phyloP scores from a whole-genome alignment of 2,329 filamentous ascomycete genomes.

The Colletotrichum neosansevieriae region DNA sequence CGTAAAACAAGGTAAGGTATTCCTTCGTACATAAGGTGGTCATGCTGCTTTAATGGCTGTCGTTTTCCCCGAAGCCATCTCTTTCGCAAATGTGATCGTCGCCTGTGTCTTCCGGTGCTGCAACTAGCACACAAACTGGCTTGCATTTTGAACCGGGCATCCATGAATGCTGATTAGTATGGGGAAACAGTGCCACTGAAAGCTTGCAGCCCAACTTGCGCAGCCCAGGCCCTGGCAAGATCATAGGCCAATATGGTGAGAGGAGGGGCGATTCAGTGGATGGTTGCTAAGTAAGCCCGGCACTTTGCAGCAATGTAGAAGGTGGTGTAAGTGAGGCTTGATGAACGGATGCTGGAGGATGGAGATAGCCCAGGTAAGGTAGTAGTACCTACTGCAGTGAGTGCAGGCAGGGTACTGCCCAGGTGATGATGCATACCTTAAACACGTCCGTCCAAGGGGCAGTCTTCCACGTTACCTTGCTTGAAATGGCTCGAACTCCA shows the following conservation, averaged over 20 bases:
- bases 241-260: not conserved
- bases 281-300: not conserved
- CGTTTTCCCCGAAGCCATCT: not conserved
- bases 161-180: constrained; percentile 41
- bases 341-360: too few species aligned
- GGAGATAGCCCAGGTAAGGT: too few species aligned
- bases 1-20: constrained; percentile 28
- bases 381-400: too few species aligned
- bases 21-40: constrained; percentile 26
- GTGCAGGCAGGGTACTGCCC: too few species aligned
- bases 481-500: too few species aligned
- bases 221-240: not conserved
- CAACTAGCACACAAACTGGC: constrained; percentile 16
- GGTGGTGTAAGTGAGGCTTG: too few species aligned
- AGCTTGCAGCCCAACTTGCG: constrained; percentile 47
- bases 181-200: constrained; percentile 45
- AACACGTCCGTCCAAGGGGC: too few species aligned
- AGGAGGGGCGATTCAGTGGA: not conserved
- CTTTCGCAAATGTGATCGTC: constrained; percentile 2
- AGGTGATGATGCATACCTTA: too few species aligned
- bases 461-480: too few species aligned
- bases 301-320: too few species aligned
- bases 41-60: constrained; percentile 23
- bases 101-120: constrained; percentile 10
- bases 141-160: constrained; percentile 22